Conservation (phyloP, 1,284 basidiomycete species). For the Rhizoctonia solani region DNA sequence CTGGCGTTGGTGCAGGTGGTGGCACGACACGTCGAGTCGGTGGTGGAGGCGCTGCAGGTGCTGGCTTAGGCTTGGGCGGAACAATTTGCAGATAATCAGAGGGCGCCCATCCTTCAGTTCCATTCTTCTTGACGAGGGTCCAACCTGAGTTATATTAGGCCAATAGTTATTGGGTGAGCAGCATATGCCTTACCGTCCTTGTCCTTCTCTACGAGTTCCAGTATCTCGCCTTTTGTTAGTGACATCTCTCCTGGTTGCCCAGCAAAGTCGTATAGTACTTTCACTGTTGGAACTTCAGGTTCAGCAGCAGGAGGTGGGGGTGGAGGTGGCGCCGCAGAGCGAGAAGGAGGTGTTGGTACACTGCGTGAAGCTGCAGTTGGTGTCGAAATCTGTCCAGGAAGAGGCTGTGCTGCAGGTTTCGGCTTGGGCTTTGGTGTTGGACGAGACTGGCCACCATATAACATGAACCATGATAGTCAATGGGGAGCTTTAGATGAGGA, state of each 20-base stretch:
- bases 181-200: conserved; percentile 63
- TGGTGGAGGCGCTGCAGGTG: conserved; percentile 68
- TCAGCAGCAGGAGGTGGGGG: conserved; percentile 58
- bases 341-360: conserved; percentile 59
- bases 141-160: conserved; percentile 54
- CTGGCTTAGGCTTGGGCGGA: conserved; percentile 61
- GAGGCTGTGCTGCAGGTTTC: conserved; percentile 59
- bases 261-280: conserved; percentile 85
- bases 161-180: neutral
- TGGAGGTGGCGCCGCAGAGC: conserved; percentile 50
- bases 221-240: conserved; percentile 86
- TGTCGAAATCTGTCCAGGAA: conserved; percentile 52
- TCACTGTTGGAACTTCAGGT: conserved; percentile 76
- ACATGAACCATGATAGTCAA: no score
- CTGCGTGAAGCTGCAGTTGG: conserved; percentile 42
- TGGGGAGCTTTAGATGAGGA: neutral
- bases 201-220: conserved; percentile 93
- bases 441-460: conserved; percentile 17
- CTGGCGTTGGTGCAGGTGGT: conserved; percentile 49
- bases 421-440: conserved; percentile 50
- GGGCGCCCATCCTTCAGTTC: conserved; percentile 91
- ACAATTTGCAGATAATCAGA: conserved; percentile 89
- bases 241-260: conserved; percentile 92
- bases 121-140: conserved; percentile 93
- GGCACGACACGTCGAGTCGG: conserved; percentile 63